Conservation (phyloP, 352 stramenopile species). For the Globisporangium acanthophoron region DNA sequence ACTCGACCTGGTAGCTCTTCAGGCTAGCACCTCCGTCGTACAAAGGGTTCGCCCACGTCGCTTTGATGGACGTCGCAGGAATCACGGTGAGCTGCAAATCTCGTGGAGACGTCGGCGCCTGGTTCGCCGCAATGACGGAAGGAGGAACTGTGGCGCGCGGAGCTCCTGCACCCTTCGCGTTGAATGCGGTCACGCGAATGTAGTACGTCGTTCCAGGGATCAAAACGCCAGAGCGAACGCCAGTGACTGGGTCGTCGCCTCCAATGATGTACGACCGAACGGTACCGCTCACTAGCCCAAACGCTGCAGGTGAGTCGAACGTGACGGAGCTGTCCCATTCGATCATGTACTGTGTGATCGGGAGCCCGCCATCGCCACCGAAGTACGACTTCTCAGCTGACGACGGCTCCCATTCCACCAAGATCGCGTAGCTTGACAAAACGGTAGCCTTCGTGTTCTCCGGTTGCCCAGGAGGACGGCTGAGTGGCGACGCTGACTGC, state of each 20-base stretch:
- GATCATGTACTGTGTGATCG: slow-evolving; percentile 94
- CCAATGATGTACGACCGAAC: slow-evolving; percentile 85
- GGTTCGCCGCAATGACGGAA: slow-evolving; percentile 44
- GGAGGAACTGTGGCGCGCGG: slow-evolving; percentile 35
- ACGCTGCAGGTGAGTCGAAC: slow-evolving; percentile 88
- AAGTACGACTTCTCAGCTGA: slow-evolving; percentile 82
- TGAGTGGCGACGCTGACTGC: slow-evolving; percentile 39
- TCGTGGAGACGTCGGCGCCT: slow-evolving; percentile 51
- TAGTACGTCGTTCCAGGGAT: slow-evolving; percentile 71
- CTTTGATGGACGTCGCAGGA: slow-evolving; percentile 68
- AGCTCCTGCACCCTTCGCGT: slow-evolving; percentile 59
- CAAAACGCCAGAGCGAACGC: slow-evolving; percentile 81
- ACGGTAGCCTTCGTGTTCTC: slow-evolving; percentile 60
- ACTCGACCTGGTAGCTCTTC: slow-evolving; percentile 68
- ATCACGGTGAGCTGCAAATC: slow-evolving; percentile 50
- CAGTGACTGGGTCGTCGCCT: slow-evolving; percentile 90
- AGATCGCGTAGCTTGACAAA: slow-evolving; percentile 88
- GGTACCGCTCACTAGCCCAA: slow-evolving; percentile 42
- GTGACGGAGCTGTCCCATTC: slow-evolving; percentile 90
- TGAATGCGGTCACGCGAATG: slow-evolving; percentile 75
- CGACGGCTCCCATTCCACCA: slow-evolving; percentile 88
- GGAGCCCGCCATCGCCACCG: slow-evolving; percentile 87
- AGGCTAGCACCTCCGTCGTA: slow-evolving; percentile 90
- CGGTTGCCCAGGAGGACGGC: slow-evolving; percentile 71
- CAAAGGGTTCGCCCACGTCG: slow-evolving; percentile 83